Evolutionary conservation across 2,329 filamentous ascomycete species (phyloP).

Genomic region (Venturia pyrina): DNA sequence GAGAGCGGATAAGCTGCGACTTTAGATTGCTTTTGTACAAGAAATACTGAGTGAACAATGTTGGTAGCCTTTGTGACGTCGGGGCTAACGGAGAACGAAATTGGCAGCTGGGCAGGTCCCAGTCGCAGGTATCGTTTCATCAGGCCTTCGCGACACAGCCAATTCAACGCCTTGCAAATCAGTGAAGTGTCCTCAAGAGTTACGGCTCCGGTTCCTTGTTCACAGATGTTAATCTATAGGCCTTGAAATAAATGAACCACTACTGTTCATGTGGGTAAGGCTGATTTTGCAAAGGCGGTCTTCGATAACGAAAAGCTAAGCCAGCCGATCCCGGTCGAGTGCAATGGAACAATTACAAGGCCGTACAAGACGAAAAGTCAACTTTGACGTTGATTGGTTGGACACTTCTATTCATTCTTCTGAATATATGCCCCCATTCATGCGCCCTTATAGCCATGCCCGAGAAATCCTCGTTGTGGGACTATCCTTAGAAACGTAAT

Average conservation of each 20-base stretch:
- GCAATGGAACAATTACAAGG: neutral
- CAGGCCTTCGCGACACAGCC: neutral
- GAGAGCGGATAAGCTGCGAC: neutral
- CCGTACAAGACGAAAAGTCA: neutral
- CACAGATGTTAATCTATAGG: no score
- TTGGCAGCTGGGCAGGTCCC: no score
- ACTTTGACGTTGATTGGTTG: neutral
- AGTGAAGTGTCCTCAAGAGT: no score
- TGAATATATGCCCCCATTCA: conserved; percentile 7
- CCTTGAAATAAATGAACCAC: no score
- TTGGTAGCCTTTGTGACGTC: neutral
- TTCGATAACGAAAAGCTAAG: no score
- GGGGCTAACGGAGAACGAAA: no score
- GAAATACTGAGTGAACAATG: neutral
- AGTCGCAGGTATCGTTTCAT: neutral
- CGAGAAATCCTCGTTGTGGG: neutral
- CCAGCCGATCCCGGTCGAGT: neutral
- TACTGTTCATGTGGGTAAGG: no score
- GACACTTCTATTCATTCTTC: conserved; percentile 3
- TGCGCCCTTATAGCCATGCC: conserved; percentile 5
- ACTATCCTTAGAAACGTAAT: neutral
- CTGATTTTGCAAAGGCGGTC: no score
- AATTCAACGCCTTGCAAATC: neutral
- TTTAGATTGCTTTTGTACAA: neutral
- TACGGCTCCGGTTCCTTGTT: no score